Evolutionary conservation across 352 stramenopile species (phyloP), one percentile per base, ranked within the genome.

Genomic region (Pythium sukuiense): DNA sequence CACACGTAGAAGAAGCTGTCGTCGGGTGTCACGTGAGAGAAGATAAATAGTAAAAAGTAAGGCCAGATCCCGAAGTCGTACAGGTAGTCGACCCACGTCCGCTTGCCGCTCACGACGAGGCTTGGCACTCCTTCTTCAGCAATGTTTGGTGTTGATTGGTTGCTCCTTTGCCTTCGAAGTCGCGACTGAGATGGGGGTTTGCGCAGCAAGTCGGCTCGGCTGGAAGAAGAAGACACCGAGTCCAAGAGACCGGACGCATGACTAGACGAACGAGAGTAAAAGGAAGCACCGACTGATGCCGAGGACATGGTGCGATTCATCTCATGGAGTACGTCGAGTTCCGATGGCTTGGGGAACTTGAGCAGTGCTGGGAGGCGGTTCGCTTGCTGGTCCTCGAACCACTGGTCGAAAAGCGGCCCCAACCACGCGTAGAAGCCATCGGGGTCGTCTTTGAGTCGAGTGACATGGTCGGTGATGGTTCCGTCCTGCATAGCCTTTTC

Each of bases 401-500:
- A 94, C 50, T 76, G 78, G 35, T 86, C 81, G 33, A 92, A 74
- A 7, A 89, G 83, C 9, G 80, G 81, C 20, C 76, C 63, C 6
- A 94, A 61, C 83, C 83, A 94, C 27, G 68, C 71, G 70, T 94
- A 94, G 55, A 94, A 94, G 3, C 77, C 77, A n/a, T 76, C 84
- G 24, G 86, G 86, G 37, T 94, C 86, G 26, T 46, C 65, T 24
- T 85, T 68, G 32, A 94, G 87, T 16, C 86, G 83, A 16, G 60
- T 46, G 8, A 92, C 59, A 52, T 92, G 78, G 26, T 90, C 82
- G 20, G 90, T 88, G 6, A 60, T 32, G 2, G 72, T 64, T 18
- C 70, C 72, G 14, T 81, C 79, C 12, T 79, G 80, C 35, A 84
- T 67, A 2, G 79, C 72, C 27, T 87, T 74, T 63, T 93, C 80